Conservation (phyloP, 805 yeast species). For the Zygoascus biomembranicola region DNA sequence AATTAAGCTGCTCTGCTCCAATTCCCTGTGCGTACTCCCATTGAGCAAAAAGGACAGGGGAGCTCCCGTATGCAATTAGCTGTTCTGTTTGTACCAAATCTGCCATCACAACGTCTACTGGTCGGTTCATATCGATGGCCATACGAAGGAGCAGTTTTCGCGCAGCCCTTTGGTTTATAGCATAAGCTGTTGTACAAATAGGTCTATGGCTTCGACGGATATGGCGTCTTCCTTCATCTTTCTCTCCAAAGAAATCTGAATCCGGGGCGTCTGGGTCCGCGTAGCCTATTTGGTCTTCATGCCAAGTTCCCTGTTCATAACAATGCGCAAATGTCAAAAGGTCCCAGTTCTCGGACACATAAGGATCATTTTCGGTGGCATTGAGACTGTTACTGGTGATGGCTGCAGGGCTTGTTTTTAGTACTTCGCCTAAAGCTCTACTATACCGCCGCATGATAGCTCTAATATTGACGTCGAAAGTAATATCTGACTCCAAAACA, state of each 20-base stretch:
- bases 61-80: constrained; percentile 5
- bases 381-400: not conserved
- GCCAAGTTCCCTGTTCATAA: not conserved
- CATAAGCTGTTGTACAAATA: constrained; percentile 12
- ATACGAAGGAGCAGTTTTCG: constrained; percentile 9
- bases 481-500: constrained; percentile 12
- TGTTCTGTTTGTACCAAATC: constrained; percentile 1
- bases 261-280: constrained; percentile 5
- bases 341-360: constrained; percentile 8
- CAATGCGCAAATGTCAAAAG: constrained; percentile 7
- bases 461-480: constrained; percentile 10
- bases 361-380: constrained; percentile 9
- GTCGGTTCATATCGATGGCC: constrained; percentile 5
- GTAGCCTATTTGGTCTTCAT: constrained; percentile 1
- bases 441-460: constrained; percentile 1
- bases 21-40: constrained; percentile 8
- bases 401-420: not conserved
- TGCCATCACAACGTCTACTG: constrained; percentile 8
- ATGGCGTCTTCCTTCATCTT: constrained; percentile 2
- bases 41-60: constrained; percentile 9
- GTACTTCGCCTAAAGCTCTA: constrained; percentile 5
- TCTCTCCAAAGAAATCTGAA: not conserved
- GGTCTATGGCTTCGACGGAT: constrained; percentile 6
- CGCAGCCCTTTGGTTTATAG: constrained; percentile 7
- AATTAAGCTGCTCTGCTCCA: constrained; percentile 6